phyloP scores from a whole-genome alignment of 192 early-diverging fungal genomes.

The Endogone sp. region DNA sequence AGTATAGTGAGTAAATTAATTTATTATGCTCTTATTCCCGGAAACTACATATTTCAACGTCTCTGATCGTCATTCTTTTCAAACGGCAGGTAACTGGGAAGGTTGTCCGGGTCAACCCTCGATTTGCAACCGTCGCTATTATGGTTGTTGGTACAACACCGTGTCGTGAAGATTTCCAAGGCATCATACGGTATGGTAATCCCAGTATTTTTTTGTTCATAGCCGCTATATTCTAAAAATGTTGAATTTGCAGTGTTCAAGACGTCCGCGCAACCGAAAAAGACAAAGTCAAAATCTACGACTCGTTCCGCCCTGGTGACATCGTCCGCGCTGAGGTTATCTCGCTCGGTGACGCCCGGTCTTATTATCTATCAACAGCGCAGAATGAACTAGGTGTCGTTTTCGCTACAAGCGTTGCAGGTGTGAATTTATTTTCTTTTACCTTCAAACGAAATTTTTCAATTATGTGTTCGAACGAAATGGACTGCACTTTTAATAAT shows the following conservation, averaged over 20 bases:
- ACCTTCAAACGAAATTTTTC: no score
- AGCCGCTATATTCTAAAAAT: neutral
- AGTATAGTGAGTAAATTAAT: conserved; percentile 43
- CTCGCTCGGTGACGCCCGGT: conserved; percentile 89
- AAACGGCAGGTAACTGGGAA: conserved; percentile 65
- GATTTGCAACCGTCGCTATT: conserved; percentile 82
- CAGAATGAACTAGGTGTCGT: conserved; percentile 93
- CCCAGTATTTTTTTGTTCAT: neutral
- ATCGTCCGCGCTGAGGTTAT: conserved; percentile 84
- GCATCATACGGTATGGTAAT: conserved; percentile 62
- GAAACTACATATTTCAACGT: no score
- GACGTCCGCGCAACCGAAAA: conserved; percentile 93
- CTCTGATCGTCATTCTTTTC: neutral
- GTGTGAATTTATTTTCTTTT: conserved; percentile 33
- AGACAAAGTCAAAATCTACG: conserved; percentile 90
- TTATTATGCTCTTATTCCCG: neutral
- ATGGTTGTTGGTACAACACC: conserved; percentile 84
- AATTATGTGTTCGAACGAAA: no score
- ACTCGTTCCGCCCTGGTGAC: conserved; percentile 91
- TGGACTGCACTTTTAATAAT: no score
- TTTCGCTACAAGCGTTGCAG: conserved; percentile 83
- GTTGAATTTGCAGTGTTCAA: conserved; percentile 52
- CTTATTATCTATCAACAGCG: conserved; percentile 89
- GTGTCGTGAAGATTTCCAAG: conserved; percentile 84
- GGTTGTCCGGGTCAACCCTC: conserved; percentile 87